These are phyloP conservation scores for Acrocalymma vagum DNA, from an alignment of 2,329 filamentous ascomycete genomes.

Conservation along the genomic window DNA sequence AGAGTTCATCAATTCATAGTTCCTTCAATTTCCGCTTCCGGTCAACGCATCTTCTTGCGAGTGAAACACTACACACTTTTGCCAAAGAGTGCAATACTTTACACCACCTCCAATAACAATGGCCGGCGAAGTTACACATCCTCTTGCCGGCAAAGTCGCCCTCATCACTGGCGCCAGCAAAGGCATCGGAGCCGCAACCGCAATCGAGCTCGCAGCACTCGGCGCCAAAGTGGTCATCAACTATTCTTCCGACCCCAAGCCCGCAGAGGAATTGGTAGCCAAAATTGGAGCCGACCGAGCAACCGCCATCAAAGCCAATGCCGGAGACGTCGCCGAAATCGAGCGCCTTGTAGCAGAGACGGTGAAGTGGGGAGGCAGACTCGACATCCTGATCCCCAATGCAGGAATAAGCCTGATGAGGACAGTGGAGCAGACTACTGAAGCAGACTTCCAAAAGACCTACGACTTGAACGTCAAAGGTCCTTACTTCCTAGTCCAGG, in stretches of 20 bases:
- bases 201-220: constrained; percentile 47
- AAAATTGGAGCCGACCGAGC: constrained; percentile 57
- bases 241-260: constrained; percentile 65
- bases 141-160: constrained; percentile 36
- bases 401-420: constrained; percentile 61
- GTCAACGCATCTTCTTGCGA: no score
- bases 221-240: constrained; percentile 58
- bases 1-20: no score
- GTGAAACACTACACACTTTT: no score
- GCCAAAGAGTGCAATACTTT: no score
- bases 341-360: constrained; percentile 51
- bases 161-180: constrained; percentile 40
- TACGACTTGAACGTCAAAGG: constrained; percentile 65
- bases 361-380: constrained; percentile 51
- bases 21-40: no score
- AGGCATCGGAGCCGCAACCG: constrained; percentile 40
- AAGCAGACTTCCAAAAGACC: constrained; percentile 69
- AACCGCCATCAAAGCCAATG: constrained; percentile 66
- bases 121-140: no score
- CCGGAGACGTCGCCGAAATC: constrained; percentile 57
- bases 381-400: constrained; percentile 67
- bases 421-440: constrained; percentile 66
- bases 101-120: no score
- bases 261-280: constrained; percentile 63
- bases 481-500: constrained; percentile 35